phyloP scores from a whole-genome alignment of 1,284 basidiomycete species.

The Cystobasidiaceae sp. region DNA sequence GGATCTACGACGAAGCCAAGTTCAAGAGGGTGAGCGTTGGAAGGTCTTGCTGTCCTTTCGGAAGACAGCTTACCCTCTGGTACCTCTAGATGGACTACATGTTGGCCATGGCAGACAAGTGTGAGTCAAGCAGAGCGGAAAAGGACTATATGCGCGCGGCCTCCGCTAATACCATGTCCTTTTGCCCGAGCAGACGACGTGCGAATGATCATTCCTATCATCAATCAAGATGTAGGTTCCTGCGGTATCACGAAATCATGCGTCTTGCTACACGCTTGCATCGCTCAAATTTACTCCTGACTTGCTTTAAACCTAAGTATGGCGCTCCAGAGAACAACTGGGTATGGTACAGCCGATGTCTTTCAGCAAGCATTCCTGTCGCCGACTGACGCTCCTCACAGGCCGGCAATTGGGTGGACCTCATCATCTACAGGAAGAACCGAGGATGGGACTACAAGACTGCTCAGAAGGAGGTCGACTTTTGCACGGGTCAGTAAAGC shows the following conservation, averaged over 20 bases:
- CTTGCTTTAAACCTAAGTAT: no score
- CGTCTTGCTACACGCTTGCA: background rate
- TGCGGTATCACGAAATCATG: background rate
- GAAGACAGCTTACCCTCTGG: no score
- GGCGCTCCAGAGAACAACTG: constrained; percentile 27
- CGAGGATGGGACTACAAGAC: constrained; percentile 18
- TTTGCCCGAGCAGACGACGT: constrained; percentile 33
- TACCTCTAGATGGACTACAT: constrained; percentile 30
- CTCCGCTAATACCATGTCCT: no score
- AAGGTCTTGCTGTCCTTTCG: background rate
- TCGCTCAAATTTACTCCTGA: background rate
- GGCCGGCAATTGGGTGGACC: constrained; percentile 33
- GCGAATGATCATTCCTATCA: constrained; percentile 40
- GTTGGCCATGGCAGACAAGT: constrained; percentile 37
- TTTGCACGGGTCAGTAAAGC: constrained; percentile 14
- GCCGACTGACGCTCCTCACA: background rate
- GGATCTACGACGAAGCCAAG: constrained; percentile 40
- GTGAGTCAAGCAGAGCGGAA: no score
- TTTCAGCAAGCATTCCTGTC: background rate
- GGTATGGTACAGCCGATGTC: background rate
- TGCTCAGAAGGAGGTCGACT: constrained; percentile 12
- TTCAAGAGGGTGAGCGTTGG: constrained; percentile 36
- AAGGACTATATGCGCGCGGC: no score
- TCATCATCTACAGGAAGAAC: constrained; percentile 35
- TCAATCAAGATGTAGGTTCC: constrained; percentile 41